Evolutionary conservation across 345 rosid genomes (phyloP), one percentile per base, ranked within the genome.

Genomic region (Eucalyptus cloeziana): DNA sequence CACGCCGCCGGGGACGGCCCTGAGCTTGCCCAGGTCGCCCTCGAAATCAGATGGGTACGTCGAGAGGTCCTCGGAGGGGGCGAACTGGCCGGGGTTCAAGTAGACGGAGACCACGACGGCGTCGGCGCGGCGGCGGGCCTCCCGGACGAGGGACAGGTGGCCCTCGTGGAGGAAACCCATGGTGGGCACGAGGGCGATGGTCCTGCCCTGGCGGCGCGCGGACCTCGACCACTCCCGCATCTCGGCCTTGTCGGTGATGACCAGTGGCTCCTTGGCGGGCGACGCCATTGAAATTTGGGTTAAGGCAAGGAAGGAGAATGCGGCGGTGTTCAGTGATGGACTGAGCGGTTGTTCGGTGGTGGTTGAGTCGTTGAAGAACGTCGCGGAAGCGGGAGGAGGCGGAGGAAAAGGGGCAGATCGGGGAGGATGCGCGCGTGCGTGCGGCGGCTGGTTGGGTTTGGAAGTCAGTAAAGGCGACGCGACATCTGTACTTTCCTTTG

Each of bases 101-200:
- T 96, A 96, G 88, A 96, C 94, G 86, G 99, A 96, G 60, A 97
- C 96, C 60, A 96, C 99, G 30, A 93, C 91, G 91, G 94, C 86
- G 90, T 94, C 90, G 86, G 94, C 50, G 87, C 83, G 95, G 24
- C 60, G 89, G 47, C 86, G 94, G 81, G 99, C 97, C 89, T 96
- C 92, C 81, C 92, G 90, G 79, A 97, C 91, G 87, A 97, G 98
- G 17, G 98, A 94, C 49, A 97, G 87, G 91, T 97, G 99, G 87
- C 97, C 99, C 67, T 93, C 92, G 89, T 97, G 99, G 83, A 97
- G 99, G 90, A 93, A 97, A 58, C 99, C 99, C 99, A 97, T 96
- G 17, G 98, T 96, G 87, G 99, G 98, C 12, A 96, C 97, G 4
- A 96, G 88, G 27, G 95, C 97, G n/a, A 97, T 93, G 86, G 93